phyloP scores from a whole-genome alignment of 2,329 filamentous ascomycete genomes.

The Fusarium armeniacum region DNA sequence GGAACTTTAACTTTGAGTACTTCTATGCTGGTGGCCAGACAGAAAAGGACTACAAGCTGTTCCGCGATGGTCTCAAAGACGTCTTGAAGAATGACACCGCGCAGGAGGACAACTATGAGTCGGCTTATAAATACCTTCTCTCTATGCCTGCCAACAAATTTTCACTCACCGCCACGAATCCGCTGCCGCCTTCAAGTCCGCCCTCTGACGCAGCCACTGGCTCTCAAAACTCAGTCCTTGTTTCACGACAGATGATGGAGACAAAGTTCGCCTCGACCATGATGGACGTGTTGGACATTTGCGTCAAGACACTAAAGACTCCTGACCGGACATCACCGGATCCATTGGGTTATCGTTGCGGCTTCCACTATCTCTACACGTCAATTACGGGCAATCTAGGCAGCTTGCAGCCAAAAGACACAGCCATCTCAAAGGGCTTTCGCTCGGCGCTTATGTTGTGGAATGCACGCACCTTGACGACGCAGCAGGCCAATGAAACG shows the following conservation, averaged over 20 bases:
- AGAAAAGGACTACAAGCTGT: neutral
- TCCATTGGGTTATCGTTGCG: neutral
- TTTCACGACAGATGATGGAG: constrained; percentile 6
- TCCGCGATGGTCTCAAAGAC: constrained; percentile 4
- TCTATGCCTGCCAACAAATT: constrained; percentile 8
- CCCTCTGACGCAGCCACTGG: constrained; percentile 9
- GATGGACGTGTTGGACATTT: constrained; percentile 16
- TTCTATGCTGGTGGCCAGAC: neutral
- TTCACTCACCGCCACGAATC: neutral
- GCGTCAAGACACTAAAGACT: neutral
- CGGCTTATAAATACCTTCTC: constrained; percentile 5
- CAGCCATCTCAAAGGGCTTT: constrained; percentile 6
- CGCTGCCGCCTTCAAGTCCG: neutral
- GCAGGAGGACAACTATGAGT: constrained; percentile 3
- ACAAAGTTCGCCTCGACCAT: constrained; percentile 12
- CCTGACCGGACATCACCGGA: constrained; percentile 3
- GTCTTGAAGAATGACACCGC: neutral
- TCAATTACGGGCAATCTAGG: constrained; percentile 12
- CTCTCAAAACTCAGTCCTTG: constrained; percentile 16
- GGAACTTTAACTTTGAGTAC: constrained; percentile 9
- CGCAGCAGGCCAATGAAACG: constrained; percentile 4
- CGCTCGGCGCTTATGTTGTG: constrained; percentile 11
- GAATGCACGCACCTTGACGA: constrained; percentile 7
- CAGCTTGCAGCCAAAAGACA: neutral
- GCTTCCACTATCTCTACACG: constrained; percentile 13